phyloP scores from a whole-genome alignment of 208 protist species.

The Trypanosoma theileri region DNA sequence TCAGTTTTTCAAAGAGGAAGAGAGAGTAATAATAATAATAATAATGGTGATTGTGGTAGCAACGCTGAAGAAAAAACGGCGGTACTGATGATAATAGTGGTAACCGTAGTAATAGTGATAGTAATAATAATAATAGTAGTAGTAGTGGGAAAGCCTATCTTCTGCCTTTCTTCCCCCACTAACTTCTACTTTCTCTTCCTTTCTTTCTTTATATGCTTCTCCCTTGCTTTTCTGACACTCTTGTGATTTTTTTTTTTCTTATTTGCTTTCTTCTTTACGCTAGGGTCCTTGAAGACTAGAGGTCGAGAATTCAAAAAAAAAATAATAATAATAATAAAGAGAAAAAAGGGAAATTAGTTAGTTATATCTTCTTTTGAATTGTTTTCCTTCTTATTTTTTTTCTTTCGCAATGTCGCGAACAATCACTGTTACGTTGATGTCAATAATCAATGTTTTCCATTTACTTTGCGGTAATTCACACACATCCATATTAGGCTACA shows the following conservation, averaged over 20 bases:
- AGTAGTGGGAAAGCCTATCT: too few species aligned
- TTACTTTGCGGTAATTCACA: too few species aligned
- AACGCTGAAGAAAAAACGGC: too few species aligned
- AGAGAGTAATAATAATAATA: too few species aligned
- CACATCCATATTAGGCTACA: too few species aligned
- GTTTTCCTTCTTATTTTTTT: not conserved
- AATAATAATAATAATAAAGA: conserved; percentile 10
- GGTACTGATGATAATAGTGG: not conserved
- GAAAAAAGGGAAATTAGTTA: conserved; percentile 7
- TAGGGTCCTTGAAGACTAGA: not conserved
- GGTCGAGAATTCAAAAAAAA: conserved; percentile 14
- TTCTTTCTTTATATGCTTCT: not conserved
- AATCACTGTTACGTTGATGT: not conserved
- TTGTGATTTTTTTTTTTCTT: not conserved
- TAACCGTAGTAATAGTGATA: not conserved
- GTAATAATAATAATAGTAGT: not conserved
- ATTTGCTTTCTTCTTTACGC: not conserved
- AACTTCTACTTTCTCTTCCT: not conserved
- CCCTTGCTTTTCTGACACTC: not conserved
- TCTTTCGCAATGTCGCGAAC: not conserved
- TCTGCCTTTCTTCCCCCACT: too few species aligned
- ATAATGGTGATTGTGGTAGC: too few species aligned
- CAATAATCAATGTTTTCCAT: not conserved
- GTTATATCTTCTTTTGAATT: conserved; percentile 1
- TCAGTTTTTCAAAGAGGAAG: too few species aligned